These are phyloP conservation scores for Friedmanniomyces endolithicus DNA, from an alignment of 495 filamentous ascomycete genomes.

Conservation along the genomic window DNA sequence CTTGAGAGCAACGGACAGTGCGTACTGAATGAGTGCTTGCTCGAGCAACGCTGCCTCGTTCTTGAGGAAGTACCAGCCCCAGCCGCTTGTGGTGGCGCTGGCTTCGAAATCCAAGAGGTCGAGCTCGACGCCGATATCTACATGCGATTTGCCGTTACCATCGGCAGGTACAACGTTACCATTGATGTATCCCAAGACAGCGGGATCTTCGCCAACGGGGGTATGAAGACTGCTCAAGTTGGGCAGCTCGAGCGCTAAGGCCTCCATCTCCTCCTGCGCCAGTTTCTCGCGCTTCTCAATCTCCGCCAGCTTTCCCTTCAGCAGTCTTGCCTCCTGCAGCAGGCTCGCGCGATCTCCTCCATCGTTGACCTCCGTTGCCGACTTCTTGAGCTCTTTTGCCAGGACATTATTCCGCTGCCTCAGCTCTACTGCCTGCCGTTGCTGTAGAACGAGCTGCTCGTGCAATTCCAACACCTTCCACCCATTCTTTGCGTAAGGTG, in stretches of 20 bases:
- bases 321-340: conserved; percentile 50
- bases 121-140: conserved; percentile 69
- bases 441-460: conserved; percentile 48
- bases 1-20: conserved; percentile 53
- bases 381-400: conserved; percentile 22
- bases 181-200: conserved; percentile 60
- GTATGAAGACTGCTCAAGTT: conserved; percentile 71
- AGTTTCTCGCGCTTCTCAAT: conserved; percentile 48
- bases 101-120: conserved; percentile 73
- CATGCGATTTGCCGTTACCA: conserved; percentile 37
- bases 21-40: conserved; percentile 81
- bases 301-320: conserved; percentile 53
- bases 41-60: conserved; percentile 85
- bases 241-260: conserved; percentile 66
- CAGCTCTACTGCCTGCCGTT: conserved; percentile 41
- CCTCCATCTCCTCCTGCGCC: conserved; percentile 54
- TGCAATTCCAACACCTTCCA: conserved; percentile 56
- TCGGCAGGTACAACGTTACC: conserved; percentile 47
- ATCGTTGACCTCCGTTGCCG: not conserved
- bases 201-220: conserved; percentile 52
- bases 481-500: conserved; percentile 50
- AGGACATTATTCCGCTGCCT: conserved; percentile 46
- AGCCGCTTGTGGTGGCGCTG: conserved; percentile 68
- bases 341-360: conserved; percentile 32
- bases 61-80: conserved; percentile 93